Base-by-base conservation (phyloP, 1,139 yeast genomes). In the Magnusiomyces magnusii region DNA sequence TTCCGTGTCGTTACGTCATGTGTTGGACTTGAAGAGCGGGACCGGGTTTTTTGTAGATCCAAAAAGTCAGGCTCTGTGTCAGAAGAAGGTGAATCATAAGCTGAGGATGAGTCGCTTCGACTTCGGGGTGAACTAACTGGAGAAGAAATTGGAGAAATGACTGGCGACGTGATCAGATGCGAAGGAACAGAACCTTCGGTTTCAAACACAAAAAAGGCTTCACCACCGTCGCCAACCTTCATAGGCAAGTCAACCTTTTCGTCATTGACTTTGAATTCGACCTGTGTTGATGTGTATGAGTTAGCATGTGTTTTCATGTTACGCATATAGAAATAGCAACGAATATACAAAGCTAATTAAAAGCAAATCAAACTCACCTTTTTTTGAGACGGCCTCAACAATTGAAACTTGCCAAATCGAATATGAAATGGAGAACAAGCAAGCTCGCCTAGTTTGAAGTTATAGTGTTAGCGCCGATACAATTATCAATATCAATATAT, bases 221-320 rank as follows among this genome's bases (percentile, higher is more conserved):
- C 99, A 28, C 99, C 99, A 2, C 96, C 97, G 62, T 93, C 99
- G 15, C 97, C 96, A 56, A 93, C 76, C 73, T 93, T 93, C 99
- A 93, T 93, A 15, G 97, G 97, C 59, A 92, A 77, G 66, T 89
- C 86, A 0, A 95, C 87, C 59, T 85, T 80, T 62, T 80, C 80
- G 44, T 87, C 97, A 74, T 93, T 93, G 50, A 95, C 96, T 50
- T 83, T 80, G 62, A 93, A 84, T 62, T 88, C 95, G 56, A 93
- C 95, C 71, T 68, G 51, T 31, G 36, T 31, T 31, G 7, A 31
- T 31, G 13, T n/a, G 36, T 7, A 31, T 31, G 36, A 7, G 36
- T 31, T 31, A 31, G 36, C n/a, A n/a, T n/a, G n/a, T n/a, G n/a
- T n/a, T n/a, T n/a, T n/a, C n/a, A n/a, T n/a, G 36, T 31, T 31